A percentile compares a stretch with the other conserved stretches of the same genome.
Conservation (phyloP, 2,329 filamentous ascomycete species). For the Penicillium sp. region DNA sequence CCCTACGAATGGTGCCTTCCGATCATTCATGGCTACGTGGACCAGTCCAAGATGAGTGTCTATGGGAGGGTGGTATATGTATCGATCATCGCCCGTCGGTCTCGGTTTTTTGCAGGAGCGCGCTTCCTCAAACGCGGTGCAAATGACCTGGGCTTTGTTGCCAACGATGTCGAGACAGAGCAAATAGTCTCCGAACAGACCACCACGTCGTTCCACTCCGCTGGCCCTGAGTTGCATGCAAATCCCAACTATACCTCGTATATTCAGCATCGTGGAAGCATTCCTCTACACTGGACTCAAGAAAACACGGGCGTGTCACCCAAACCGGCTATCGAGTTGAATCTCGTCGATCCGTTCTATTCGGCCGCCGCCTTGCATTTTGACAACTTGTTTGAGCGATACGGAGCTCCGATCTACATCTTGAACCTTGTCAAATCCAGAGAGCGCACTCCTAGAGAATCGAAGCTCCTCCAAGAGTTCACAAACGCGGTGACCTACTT, state of each 20-base stretch:
- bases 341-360: constrained; percentile 95
- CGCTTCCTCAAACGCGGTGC: constrained; percentile 92
- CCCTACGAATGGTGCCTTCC: constrained; percentile 96
- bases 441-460: constrained; percentile 87
- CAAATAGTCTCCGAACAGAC: constrained; percentile 95
- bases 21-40: constrained; percentile 94
- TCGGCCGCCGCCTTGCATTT: constrained; percentile 92
- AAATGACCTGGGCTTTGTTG: constrained; percentile 93
- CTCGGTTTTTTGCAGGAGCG: constrained; percentile 91
- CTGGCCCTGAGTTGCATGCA: constrained; percentile 81
- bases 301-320: constrained; percentile 94
- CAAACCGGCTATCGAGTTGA: constrained; percentile 94
- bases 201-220: constrained; percentile 93
- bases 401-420: constrained; percentile 89
- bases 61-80: constrained; percentile 91
- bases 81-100: constrained; percentile 89
- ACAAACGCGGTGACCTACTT: constrained; percentile 87
- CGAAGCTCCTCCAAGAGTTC: constrained; percentile 86
- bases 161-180: constrained; percentile 98
- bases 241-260: constrained; percentile 95
- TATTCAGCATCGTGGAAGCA: constrained; percentile 94
- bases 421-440: constrained; percentile 89
- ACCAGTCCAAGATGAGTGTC: constrained; percentile 83
- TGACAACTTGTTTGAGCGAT: constrained; percentile 90
- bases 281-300: constrained; percentile 96